Percentiles rank a stretch among this genome's conserved stretches.
phyloP scores from a whole-genome alignment of 2,329 filamentous ascomycete genomes.

The Nannizzia gypsea region DNA sequence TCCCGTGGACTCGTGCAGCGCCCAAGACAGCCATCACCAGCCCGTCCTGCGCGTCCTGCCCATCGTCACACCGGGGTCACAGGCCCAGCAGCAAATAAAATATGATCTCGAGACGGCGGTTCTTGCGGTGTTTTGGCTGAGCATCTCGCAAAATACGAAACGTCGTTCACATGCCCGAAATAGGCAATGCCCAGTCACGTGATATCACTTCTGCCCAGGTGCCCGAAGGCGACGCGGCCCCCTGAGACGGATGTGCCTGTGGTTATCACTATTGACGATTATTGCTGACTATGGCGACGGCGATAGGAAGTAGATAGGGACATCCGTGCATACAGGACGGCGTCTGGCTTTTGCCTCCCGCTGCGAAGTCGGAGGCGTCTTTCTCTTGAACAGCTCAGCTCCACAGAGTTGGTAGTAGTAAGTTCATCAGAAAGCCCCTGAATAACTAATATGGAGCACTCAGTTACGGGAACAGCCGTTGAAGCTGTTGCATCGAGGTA shows the following conservation, averaged over 20 bases:
- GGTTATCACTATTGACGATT: too few species aligned
- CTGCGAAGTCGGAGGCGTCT: background rate
- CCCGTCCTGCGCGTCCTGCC: background rate
- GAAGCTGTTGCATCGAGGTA: too few species aligned
- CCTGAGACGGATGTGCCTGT: background rate
- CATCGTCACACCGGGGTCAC: background rate
- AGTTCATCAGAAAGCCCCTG: background rate
- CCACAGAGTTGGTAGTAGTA: too few species aligned
- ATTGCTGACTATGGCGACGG: too few species aligned
- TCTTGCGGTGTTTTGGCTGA: too few species aligned
- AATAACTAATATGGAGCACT: background rate
- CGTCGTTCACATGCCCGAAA: background rate
- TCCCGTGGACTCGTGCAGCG: constrained; percentile 2
- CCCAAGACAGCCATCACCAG: background rate
- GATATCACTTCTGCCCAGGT: background rate
- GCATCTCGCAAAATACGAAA: background rate
- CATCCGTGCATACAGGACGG: background rate
- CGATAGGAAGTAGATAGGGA: too few species aligned
- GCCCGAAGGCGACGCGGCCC: background rate
- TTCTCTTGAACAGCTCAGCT: background rate
- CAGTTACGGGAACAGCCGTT: background rate
- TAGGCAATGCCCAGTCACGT: background rate
- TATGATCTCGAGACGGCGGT: background rate
- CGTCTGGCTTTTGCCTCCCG: background rate
- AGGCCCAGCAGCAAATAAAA: background rate